Percentiles rank a stretch among this genome's conserved stretches.
phyloP scores from a whole-genome alignment of 2,329 filamentous ascomycete genomes.

The Pseudogymnoascus sp. region DNA sequence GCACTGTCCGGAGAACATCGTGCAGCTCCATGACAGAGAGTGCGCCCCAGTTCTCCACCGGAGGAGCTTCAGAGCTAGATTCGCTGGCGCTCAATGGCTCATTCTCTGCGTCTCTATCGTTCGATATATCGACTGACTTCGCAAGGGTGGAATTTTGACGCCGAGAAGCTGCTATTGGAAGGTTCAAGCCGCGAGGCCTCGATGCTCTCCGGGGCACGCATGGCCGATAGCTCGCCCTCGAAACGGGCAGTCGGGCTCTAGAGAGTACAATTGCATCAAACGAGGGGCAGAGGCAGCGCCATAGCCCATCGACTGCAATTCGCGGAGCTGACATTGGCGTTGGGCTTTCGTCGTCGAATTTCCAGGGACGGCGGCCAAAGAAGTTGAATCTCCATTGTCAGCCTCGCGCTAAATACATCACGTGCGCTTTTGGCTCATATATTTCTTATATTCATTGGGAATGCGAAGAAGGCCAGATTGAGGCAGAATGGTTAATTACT shows the following conservation, averaged over 20 bases:
- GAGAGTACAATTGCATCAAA: constrained; percentile 36
- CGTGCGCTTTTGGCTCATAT: not conserved
- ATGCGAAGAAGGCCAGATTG: not conserved
- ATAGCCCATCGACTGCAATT: constrained; percentile 47
- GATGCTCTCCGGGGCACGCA: not conserved
- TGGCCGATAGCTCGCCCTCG: not conserved
- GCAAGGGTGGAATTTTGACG: not conserved
- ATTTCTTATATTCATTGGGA: not conserved
- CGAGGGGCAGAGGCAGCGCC: constrained; percentile 55
- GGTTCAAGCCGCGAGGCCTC: not conserved
- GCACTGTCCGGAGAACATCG: constrained; percentile 37
- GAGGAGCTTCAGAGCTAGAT: not conserved
- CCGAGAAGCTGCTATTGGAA: not conserved
- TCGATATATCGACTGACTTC: not conserved
- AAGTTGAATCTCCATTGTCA: not conserved
- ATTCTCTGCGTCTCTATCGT: not conserved
- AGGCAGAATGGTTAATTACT: not conserved
- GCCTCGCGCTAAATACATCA: not conserved
- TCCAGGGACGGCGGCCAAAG: not conserved
- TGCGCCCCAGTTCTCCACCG: constrained; percentile 20
- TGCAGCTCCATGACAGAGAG: constrained; percentile 35
- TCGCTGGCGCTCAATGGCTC: not conserved
- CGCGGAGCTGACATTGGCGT: constrained; percentile 28
- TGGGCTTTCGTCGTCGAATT: constrained; percentile 5
- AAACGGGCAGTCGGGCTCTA: constrained; percentile 12